phyloP scores from a whole-genome alignment of 495 filamentous ascomycete genomes.

The Venustampulla echinocandica region DNA sequence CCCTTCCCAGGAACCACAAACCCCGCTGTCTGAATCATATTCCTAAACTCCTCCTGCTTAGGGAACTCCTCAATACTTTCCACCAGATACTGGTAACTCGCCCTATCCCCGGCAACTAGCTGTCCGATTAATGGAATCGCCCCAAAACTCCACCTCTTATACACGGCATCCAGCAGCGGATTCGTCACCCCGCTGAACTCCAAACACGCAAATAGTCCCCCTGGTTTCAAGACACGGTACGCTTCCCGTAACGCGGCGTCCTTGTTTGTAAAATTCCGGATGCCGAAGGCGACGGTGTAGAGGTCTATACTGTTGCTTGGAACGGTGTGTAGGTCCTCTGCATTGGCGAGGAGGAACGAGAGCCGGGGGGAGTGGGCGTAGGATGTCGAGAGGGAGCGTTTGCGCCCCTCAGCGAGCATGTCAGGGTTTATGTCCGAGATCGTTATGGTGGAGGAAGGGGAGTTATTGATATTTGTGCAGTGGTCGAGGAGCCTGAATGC shows the following conservation, averaged over 20 bases:
- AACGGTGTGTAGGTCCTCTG: constrained; percentile 62
- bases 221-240: constrained; percentile 80
- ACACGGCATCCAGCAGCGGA: constrained; percentile 67
- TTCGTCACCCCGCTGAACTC: constrained; percentile 85
- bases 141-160: constrained; percentile 92
- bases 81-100: constrained; percentile 96
- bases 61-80: constrained; percentile 97
- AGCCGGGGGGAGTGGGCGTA: constrained; percentile 48
- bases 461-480: constrained; percentile 70
- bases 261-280: constrained; percentile 92
- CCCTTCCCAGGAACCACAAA: constrained; percentile 76
- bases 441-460: constrained; percentile 69
- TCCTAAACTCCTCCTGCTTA: constrained; percentile 68
- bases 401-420: constrained; percentile 83
- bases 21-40: constrained; percentile 83
- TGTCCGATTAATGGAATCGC: constrained; percentile 94
- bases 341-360: constrained; percentile 82
- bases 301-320: constrained; percentile 63
- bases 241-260: constrained; percentile 71
- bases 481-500: constrained; percentile 95
- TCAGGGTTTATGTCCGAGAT: constrained; percentile 92
- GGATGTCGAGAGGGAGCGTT: constrained; percentile 54
- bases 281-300: constrained; percentile 96
- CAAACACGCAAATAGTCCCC: constrained; percentile 92
- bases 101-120: constrained; percentile 85